These are phyloP conservation scores for Ensete glaucum DNA, from an alignment of 176 grass and related monocot species.

Conservation along the genomic window DNA sequence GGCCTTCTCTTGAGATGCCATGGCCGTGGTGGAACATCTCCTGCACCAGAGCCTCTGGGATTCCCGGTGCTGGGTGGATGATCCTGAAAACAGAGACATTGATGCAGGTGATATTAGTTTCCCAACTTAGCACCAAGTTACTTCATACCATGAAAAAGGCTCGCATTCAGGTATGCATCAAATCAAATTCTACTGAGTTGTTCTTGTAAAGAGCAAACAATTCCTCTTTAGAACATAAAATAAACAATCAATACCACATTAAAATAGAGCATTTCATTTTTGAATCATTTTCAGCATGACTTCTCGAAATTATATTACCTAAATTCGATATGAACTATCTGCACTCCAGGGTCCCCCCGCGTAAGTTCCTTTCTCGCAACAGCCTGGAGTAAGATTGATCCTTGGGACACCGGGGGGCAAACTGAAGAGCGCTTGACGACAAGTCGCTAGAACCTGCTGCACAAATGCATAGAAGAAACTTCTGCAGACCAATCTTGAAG, in stretches of 20 bases:
- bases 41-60: conserved; percentile 72
- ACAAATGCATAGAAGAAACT: conserved; percentile 66
- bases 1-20: conserved; percentile 57
- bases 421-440: conserved; percentile 65
- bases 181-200: background rate
- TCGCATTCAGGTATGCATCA: background rate
- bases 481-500: conserved; percentile 74
- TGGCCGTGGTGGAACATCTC: conserved; percentile 81
- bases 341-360: conserved; percentile 54
- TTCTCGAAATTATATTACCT: conserved; percentile 39
- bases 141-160: too few relatives aligned
- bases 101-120: too few relatives aligned
- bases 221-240: background rate
- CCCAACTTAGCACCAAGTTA: too few relatives aligned
- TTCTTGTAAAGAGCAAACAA: background rate
- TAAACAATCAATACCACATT: background rate
- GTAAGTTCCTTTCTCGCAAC: conserved; percentile 66
- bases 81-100: conserved; percentile 39
- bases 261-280: background rate
- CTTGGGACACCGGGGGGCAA: conserved; percentile 50
- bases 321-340: conserved; percentile 91
- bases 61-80: conserved; percentile 66
- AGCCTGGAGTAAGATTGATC: conserved; percentile 65
- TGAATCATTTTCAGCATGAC: background rate
- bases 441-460: conserved; percentile 89